These are phyloP conservation scores for Erodium maritimum DNA, from an alignment of 345 rosid species.

Conservation along the genomic window DNA sequence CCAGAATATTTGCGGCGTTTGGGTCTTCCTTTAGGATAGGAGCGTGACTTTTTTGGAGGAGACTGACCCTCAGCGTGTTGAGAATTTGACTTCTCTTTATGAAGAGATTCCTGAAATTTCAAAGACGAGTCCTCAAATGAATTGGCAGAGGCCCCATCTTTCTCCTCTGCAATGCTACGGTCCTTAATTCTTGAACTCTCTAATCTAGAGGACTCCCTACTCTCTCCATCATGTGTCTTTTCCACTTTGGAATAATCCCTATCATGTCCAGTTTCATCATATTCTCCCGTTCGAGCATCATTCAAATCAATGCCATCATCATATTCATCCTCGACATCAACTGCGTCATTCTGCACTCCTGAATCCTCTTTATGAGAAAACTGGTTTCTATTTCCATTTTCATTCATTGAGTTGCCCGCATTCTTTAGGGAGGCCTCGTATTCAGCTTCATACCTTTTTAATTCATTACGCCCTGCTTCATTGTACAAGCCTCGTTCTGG, in stretches of 20 bases:
- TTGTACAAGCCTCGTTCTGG: too few species aligned
- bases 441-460: constrained; percentile 63
- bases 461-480: constrained; percentile 11
- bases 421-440: constrained; percentile 63
- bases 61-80: constrained; percentile 25
- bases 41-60: constrained; percentile 23
- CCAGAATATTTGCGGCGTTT: constrained; percentile 57
- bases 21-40: constrained; percentile 44
- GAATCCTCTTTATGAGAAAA: constrained; percentile 15
- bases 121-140: constrained; percentile 23
- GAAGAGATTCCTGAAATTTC: constrained; percentile 13
- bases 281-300: constrained; percentile 18
- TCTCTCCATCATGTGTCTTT: constrained; percentile 13
- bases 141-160: constrained; percentile 19
- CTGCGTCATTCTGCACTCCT: constrained; percentile 19
- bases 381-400: constrained; percentile 13
- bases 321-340: constrained; percentile 25
- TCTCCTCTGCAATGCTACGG: constrained; percentile 25
- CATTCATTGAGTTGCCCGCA: constrained; percentile 17
- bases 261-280: constrained; percentile 36
- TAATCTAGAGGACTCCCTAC: constrained; percentile 19
- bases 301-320: constrained; percentile 5
- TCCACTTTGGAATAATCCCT: constrained; percentile 15
- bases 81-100: constrained; percentile 11
- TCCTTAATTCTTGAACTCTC: constrained; percentile 19